Percentiles rank a stretch among this genome's conserved stretches.
Evolutionary conservation across 2,329 filamentous ascomycete genomes (phyloP).

Genomic region (Trichocomaceae sp.): DNA sequence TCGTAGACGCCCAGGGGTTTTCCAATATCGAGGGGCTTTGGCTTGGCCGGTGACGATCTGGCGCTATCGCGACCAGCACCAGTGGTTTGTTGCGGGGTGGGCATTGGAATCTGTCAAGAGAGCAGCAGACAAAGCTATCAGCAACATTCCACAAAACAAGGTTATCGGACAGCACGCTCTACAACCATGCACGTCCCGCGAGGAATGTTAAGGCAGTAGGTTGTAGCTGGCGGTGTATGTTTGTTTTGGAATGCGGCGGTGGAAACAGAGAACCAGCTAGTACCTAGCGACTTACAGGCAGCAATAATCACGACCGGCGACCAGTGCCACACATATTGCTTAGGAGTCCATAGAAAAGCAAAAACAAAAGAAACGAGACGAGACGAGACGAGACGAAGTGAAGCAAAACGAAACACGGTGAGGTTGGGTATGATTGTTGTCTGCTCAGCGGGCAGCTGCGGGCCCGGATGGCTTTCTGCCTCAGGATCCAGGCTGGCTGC

Average conservation of each 20-base stretch:
- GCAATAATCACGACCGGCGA: not conserved
- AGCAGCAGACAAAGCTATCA: not conserved
- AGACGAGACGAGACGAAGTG: not conserved
- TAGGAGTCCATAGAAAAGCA: not conserved
- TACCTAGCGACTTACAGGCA: not conserved
- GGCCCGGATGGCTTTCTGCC: too few relatives aligned
- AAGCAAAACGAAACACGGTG: not conserved
- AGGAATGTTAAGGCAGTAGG: conserved; percentile 2
- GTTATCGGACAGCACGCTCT: not conserved
- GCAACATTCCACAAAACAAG: too few relatives aligned
- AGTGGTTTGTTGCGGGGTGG: conserved; percentile 31
- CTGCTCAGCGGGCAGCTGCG: not conserved
- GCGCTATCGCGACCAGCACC: conserved; percentile 44
- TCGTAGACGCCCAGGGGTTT: conserved; percentile 51
- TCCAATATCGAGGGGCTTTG: conserved; percentile 44
- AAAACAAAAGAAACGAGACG: not conserved
- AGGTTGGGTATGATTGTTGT: not conserved
- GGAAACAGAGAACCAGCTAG: not conserved
- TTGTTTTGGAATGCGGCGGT: not conserved
- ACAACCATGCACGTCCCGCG: not conserved
- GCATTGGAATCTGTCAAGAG: conserved; percentile 30
- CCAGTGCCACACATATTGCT: conserved; percentile 3
- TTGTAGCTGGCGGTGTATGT: not conserved
- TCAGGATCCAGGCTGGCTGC: not conserved
- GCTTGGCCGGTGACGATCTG: conserved; percentile 52